These are phyloP conservation scores for Elongisporangium undulatum DNA, from an alignment of 352 stramenopile species.

Conservation along the genomic window DNA sequence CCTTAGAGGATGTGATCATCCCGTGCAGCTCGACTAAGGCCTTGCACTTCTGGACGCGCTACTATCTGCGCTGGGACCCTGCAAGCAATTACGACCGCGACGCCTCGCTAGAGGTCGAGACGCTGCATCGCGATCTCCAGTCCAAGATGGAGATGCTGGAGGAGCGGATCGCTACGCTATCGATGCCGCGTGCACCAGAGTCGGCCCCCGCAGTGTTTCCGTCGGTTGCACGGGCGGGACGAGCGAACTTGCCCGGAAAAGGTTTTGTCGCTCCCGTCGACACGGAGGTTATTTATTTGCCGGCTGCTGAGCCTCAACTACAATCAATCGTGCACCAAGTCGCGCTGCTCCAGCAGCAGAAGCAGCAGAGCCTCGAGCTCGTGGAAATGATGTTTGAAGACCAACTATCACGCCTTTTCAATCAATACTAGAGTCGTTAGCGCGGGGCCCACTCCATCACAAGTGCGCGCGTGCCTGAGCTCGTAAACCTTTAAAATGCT, in stretches of 20 bases:
- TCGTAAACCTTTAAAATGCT: not conserved
- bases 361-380: slow-evolving; percentile 18
- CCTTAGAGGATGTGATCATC: slow-evolving; percentile 59
- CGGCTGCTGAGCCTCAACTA: not conserved
- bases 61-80: slow-evolving; percentile 79
- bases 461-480: not conserved
- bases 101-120: slow-evolving; percentile 54
- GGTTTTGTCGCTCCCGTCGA: not conserved
- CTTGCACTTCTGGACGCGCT: slow-evolving; percentile 71
- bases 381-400: slow-evolving; percentile 39
- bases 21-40: slow-evolving; percentile 64
- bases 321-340: not conserved
- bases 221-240: too few relatives aligned
- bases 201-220: not conserved
- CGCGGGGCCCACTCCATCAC: not conserved
- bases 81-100: slow-evolving; percentile 53
- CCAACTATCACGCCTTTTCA: slow-evolving; percentile 23
- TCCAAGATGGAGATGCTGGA: slow-evolving; percentile 29
- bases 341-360: slow-evolving; percentile 25
- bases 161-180: slow-evolving; percentile 16
- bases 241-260: not conserved
- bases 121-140: slow-evolving; percentile 43
- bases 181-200: not conserved
- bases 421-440: slow-evolving; percentile 1
- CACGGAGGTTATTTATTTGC: not conserved